Conservation (phyloP, 148 eudicot species). For the Rhododendron simsii region DNA sequence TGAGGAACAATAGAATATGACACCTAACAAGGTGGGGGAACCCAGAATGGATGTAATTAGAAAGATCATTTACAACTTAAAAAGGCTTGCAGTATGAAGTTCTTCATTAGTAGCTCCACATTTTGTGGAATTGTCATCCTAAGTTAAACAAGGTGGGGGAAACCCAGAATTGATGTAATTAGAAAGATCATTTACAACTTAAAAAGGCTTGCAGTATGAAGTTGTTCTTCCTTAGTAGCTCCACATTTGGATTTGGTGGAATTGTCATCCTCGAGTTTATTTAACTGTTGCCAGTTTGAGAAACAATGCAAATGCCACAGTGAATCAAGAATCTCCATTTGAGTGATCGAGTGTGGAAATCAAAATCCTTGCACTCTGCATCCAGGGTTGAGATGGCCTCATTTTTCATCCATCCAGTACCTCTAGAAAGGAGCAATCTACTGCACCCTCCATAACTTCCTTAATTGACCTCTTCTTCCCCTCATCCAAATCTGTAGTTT, state of each 20-base stretch:
- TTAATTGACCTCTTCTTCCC: neutral
- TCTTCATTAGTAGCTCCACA: neutral
- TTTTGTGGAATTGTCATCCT: neutral
- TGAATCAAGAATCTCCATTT: no score
- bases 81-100: neutral
- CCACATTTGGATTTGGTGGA: neutral
- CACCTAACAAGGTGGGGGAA: neutral
- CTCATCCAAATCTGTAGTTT: neutral
- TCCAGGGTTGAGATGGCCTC: neutral
- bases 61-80: neutral
- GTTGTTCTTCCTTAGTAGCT: neutral
- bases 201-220: neutral
- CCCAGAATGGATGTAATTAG: neutral
- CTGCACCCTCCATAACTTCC: neutral
- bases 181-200: neutral
- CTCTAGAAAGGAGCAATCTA: neutral
- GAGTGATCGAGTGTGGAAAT: no score
- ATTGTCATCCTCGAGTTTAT: neutral
- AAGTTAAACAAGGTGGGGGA: neutral
- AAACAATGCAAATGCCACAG: no score
- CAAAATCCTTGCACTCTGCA: neutral
- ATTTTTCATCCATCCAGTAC: neutral
- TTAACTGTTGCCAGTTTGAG: no score
- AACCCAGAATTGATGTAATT: neutral
- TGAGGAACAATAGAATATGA: neutral